These are phyloP conservation scores for Salix caprea DNA, from an alignment of 345 rosid genomes.

Conservation along the genomic window DNA sequence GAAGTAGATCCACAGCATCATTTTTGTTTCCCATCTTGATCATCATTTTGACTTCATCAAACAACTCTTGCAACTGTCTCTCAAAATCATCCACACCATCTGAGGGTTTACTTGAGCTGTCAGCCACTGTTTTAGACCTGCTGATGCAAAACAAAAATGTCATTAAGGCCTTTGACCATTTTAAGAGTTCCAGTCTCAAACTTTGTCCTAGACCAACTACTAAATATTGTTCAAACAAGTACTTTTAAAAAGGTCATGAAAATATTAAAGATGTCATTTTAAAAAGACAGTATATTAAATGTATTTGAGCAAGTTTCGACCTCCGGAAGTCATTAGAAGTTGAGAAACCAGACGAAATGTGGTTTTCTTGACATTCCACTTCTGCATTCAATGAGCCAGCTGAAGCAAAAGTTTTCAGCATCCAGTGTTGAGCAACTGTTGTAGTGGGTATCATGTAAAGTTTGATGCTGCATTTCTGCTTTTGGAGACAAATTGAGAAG, in stretches of 20 bases:
- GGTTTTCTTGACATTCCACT: constrained; percentile 17
- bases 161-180: constrained; percentile 9
- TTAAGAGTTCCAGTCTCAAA: constrained; percentile 3
- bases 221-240: background rate
- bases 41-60: constrained; percentile 64
- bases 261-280: background rate
- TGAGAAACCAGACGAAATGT: constrained; percentile 34
- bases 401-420: constrained; percentile 26
- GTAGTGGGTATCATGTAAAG: constrained; percentile 31
- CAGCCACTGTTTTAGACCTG: constrained; percentile 38
- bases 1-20: constrained; percentile 69
- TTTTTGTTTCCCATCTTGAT: constrained; percentile 45
- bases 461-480: constrained; percentile 28
- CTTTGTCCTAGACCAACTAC: constrained; percentile 1
- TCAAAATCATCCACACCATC: constrained; percentile 45
- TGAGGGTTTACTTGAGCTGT: constrained; percentile 25
- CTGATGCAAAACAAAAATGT: constrained; percentile 15
- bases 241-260: background rate
- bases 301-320: constrained; percentile 22
- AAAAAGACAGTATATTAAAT: background rate
- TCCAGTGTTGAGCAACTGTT: constrained; percentile 20
- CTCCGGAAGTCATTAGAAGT: constrained; percentile 29
- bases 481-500: constrained; percentile 26
- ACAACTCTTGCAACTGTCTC: constrained; percentile 65
- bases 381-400: constrained; percentile 30